These are phyloP conservation scores for Oryza rufipogon DNA, from an alignment of 176 grass and related monocot genomes.

Conservation along the genomic window DNA sequence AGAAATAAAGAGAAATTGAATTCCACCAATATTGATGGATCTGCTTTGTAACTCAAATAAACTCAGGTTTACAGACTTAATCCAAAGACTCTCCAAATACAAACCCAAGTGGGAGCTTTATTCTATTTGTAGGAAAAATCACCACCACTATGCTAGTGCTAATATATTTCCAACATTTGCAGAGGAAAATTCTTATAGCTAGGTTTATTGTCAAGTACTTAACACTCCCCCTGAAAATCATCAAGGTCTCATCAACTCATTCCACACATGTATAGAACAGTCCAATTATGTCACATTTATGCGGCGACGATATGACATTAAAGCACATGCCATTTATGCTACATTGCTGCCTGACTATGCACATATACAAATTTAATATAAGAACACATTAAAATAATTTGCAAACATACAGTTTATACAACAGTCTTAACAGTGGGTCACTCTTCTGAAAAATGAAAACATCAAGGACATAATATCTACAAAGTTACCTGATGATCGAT, in stretches of 20 bases:
- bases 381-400: background rate
- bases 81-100: background rate
- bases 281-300: background rate
- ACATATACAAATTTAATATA: background rate
- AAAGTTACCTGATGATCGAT: conserved; percentile 88
- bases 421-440: background rate
- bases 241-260: background rate
- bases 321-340: background rate
- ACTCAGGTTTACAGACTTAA: background rate
- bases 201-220: background rate
- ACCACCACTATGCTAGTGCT: background rate
- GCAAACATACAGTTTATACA: background rate
- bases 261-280: conserved; percentile 18
- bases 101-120: background rate
- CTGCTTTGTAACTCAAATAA: background rate
- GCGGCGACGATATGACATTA: background rate
- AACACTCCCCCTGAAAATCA: conserved; percentile 19
- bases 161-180: conserved; percentile 15
- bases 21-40: background rate
- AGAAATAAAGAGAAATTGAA: conserved; percentile 1
- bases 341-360: background rate
- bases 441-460: conserved; percentile 15
- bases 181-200: background rate
- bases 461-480: background rate
- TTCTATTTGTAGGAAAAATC: background rate